These are phyloP conservation scores for Monascus purpureus DNA, from an alignment of 495 filamentous ascomycete species.

Conservation along the genomic window DNA sequence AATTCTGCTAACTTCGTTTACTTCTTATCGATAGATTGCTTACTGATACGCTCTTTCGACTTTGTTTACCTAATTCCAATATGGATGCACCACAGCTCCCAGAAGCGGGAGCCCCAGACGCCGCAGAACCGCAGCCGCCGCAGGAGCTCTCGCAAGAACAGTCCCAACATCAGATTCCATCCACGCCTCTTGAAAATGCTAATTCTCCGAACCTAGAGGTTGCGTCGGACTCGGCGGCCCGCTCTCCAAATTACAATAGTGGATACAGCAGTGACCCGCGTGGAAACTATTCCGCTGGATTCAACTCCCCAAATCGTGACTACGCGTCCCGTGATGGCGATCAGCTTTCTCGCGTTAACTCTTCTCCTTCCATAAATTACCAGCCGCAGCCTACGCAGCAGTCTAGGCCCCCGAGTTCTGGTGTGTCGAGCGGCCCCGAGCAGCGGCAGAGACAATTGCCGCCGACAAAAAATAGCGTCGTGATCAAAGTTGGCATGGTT, in stretches of 20 bases:
- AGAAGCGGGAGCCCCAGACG: slow-evolving; percentile 9
- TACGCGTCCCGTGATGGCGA: slow-evolving; percentile 29
- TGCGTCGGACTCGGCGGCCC: slow-evolving; percentile 12
- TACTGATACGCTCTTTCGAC: no score
- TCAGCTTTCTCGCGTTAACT: slow-evolving; percentile 21
- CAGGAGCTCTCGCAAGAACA: slow-evolving; percentile 8
- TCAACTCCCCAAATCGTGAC: slow-evolving; percentile 26
- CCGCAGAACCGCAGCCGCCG: slow-evolving; percentile 14
- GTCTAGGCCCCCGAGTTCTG: slow-evolving; percentile 39
- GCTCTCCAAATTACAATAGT: slow-evolving; percentile 14
- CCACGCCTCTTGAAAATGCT: slow-evolving; percentile 9
- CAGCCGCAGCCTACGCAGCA: slow-evolving; percentile 28
- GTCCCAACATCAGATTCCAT: slow-evolving; percentile 6
- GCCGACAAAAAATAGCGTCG: slow-evolving; percentile 65
- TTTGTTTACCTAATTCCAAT: no score
- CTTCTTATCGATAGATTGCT: no score
- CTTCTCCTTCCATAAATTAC: slow-evolving; percentile 23
- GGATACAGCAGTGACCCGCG: slow-evolving; percentile 33
- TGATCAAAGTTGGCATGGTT: slow-evolving; percentile 99
- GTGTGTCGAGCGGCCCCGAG: slow-evolving; percentile 32
- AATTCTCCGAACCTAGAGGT: slow-evolving; percentile 17
- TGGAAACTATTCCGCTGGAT: slow-evolving; percentile 30
- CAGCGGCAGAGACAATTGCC: slow-evolving; percentile 20
- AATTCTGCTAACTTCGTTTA: no score
- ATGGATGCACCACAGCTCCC: slow-evolving; percentile 21